These are phyloP conservation scores for Cordyceps sp. DNA, from an alignment of 2,329 filamentous ascomycete genomes.

Conservation along the genomic window DNA sequence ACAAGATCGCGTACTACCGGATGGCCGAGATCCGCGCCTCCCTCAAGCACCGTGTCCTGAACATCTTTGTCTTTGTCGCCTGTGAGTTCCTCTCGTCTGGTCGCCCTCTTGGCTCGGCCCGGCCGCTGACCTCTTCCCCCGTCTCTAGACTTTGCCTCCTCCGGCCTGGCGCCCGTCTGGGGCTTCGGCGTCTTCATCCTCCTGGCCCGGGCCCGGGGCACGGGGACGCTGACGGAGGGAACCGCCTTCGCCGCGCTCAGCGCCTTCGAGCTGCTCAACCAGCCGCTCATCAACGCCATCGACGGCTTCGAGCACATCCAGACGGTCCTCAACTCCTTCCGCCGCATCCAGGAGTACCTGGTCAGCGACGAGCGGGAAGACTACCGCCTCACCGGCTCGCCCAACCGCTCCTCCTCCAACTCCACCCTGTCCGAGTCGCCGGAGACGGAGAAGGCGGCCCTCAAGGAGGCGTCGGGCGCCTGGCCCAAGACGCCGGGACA, in stretches of 20 bases:
- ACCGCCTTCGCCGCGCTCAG: conserved; percentile 7
- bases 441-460: background rate
- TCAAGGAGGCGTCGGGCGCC: background rate
- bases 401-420: background rate
- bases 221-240: conserved; percentile 6
- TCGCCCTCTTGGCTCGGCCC: background rate
- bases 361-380: conserved; percentile 6
- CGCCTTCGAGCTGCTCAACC: conserved; percentile 7
- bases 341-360: conserved; percentile 8
- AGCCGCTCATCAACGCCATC: conserved; percentile 6
- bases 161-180: conserved; percentile 7
- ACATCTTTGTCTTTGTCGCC: conserved; percentile 4
- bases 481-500: background rate
- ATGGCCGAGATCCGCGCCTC: conserved; percentile 17
- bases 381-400: background rate
- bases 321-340: conserved; percentile 7
- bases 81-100: conserved; percentile 3
- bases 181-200: conserved; percentile 6
- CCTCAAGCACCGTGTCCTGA: conserved; percentile 9
- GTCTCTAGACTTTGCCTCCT: conserved; percentile 4
- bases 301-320: conserved; percentile 7
- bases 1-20: conserved; percentile 16
- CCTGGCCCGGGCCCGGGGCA: conserved; percentile 3
- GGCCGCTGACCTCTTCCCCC: too few species aligned
- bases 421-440: background rate